Percentiles rank a stretch among this genome's conserved stretches.
These are phyloP conservation scores for Neofusicoccum kwambonambiense DNA, from an alignment of 2,329 filamentous ascomycete species.

Conservation along the genomic window DNA sequence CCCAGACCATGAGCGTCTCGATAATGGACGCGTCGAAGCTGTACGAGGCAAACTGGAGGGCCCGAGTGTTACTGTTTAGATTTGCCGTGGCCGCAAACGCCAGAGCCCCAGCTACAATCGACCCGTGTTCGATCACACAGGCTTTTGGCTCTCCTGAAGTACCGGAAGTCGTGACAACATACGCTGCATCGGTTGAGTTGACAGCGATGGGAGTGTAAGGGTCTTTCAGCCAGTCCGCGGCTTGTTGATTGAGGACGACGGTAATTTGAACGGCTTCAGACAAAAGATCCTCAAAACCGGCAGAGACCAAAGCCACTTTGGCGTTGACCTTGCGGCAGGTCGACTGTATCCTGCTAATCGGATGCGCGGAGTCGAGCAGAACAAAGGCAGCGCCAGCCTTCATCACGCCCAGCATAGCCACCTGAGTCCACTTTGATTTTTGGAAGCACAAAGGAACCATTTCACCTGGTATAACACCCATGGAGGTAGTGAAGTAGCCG, in stretches of 20 bases:
- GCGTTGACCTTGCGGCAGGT: constrained; percentile 30
- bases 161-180: constrained; percentile 36
- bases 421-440: constrained; percentile 27
- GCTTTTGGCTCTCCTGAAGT: constrained; percentile 35
- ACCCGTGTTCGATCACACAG: constrained; percentile 31
- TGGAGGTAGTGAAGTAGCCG: constrained; percentile 34
- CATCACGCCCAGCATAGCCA: constrained; percentile 37
- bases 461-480: constrained; percentile 23
- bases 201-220: background rate
- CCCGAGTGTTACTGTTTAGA: constrained; percentile 21
- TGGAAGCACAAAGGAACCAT: constrained; percentile 8
- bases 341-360: background rate
- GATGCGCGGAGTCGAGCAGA: constrained; percentile 28
- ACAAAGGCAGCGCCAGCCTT: constrained; percentile 28
- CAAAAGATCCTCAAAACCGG: background rate
- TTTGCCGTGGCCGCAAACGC: background rate
- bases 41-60: constrained; percentile 20
- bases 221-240: too few relatives aligned
- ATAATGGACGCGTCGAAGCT: constrained; percentile 33
- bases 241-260: background rate
- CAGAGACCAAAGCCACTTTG: constrained; percentile 30
- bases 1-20: constrained; percentile 35
- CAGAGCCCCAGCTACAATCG: constrained; percentile 27
- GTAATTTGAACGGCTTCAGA: background rate
- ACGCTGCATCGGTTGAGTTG: background rate